Base-by-base conservation (phyloP, 495 filamentous ascomycete genomes). In the Daldinia childiae region DNA sequence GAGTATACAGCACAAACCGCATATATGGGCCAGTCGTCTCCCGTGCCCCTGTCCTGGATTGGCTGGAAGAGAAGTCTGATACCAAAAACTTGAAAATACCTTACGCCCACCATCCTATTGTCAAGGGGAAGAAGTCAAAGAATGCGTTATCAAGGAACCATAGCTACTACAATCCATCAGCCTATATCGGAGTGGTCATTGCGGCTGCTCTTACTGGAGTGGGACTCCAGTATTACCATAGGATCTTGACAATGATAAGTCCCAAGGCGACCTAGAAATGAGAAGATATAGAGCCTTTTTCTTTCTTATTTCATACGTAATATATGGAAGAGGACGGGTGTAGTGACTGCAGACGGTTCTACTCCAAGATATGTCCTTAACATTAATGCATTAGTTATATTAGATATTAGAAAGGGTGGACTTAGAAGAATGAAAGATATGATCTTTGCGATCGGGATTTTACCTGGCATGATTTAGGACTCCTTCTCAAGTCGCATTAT, bases 21-120 rank as follows among this genome's bases (percentile, higher is more conserved):
- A 60, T 73, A 27, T 61, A 57, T 36, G 72, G 30, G 6, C 72
- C 65, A 0, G 26, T 76, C 62, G 63, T 74, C 21, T 41, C 61
- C n/a, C 61, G 68, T n/a, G 30, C 64, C 8, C 74, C 74, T 0
- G 55, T 76, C 19, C 57, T 76, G 2, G 71, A 76, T 12, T 76
- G 74, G 72, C 30, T 74, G 6, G 59, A 74, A 11, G 74, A 76
- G 59, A 72, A 66, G 8, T 24, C 34, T 0, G 27, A 51, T 17
- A 12, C 66, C 1, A n/a, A 55, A 21, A 54, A 54, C 5, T 0
- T 21, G 1, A 5, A 8, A 11, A 26, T 73, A 30, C 66, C 71
- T 19, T 73, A 73, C 38, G 17, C 50, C 12, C 34, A 73, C 12
- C 27, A 66, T 34, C 61, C 71, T 30, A 3, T 55, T 4, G 15